These are phyloP conservation scores for Ramaria sp. DNA, from an alignment of 768 basidiomycete genomes.

Conservation along the genomic window DNA sequence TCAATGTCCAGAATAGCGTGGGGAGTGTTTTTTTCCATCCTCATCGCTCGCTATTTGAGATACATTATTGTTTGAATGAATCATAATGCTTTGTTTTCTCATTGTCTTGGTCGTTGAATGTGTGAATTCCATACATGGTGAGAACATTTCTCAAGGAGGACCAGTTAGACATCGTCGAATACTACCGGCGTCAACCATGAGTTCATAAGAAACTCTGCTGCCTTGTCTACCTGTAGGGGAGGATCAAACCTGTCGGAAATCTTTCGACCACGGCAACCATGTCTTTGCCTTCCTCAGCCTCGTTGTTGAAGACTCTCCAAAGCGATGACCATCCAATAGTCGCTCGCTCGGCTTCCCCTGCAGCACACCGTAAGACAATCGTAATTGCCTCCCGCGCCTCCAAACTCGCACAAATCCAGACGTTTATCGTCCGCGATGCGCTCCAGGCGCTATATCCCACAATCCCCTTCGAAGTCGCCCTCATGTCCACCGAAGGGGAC, in stretches of 20 bases:
- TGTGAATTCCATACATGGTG: background rate
- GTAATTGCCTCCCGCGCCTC: slow-evolving; percentile 79
- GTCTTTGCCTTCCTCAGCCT: background rate
- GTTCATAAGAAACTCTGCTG: background rate
- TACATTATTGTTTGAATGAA: background rate
- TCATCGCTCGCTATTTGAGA: slow-evolving; percentile 6
- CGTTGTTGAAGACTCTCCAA: background rate
- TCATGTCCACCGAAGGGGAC: slow-evolving; percentile 72
- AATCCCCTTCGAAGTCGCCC: slow-evolving; percentile 37
- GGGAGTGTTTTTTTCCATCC: background rate
- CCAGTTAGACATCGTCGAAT: background rate
- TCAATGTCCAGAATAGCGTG: slow-evolving; percentile 4
- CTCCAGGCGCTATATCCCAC: slow-evolving; percentile 48
- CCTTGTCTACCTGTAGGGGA: background rate
- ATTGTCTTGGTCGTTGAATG: background rate
- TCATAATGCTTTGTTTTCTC: background rate
- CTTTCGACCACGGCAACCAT: background rate
- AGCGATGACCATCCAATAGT: background rate
- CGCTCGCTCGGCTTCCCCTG: background rate
- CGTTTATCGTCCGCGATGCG: slow-evolving; percentile 61
- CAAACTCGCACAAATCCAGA: slow-evolving; percentile 84
- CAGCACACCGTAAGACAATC: slow-evolving; percentile 18
- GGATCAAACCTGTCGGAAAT: no score
- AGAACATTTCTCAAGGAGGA: background rate
- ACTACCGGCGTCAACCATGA: background rate